phyloP scores from a whole-genome alignment of 345 rosid genomes.

The Dipteronia sinensis region DNA sequence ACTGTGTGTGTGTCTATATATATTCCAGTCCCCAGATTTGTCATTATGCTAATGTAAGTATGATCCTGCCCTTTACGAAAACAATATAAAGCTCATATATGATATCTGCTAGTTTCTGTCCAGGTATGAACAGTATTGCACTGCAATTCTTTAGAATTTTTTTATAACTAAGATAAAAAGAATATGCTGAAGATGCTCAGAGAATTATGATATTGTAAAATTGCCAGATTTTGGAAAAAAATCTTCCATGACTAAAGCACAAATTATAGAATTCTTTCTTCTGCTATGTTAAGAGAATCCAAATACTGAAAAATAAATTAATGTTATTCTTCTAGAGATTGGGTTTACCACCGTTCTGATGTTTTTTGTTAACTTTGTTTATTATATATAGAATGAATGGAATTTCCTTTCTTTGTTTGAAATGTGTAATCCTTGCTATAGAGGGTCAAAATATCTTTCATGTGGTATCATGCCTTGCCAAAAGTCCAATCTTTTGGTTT shows the following conservation, averaged over 20 bases:
- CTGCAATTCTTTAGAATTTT: neutral
- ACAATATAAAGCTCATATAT: neutral
- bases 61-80: neutral
- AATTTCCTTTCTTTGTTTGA: neutral
- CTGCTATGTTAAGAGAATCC: neutral
- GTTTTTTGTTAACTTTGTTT: neutral
- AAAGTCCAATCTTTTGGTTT: neutral
- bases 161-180: neutral
- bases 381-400: neutral
- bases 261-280: neutral
- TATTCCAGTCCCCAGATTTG: neutral
- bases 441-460: neutral
- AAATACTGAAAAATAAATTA: neutral
- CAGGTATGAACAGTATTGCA: neutral
- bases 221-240: neutral
- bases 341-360: neutral
- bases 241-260: neutral
- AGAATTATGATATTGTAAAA: neutral
- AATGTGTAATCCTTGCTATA: neutral
- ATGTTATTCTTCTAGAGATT: neutral
- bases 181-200: neutral
- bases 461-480: neutral
- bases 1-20: too few relatives aligned
- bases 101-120: neutral
- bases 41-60: neutral